Evolutionary conservation across 768 basidiomycete genomes (phyloP), one percentile per base, ranked within the genome.

Genomic region (Cytidiella melzeri): DNA sequence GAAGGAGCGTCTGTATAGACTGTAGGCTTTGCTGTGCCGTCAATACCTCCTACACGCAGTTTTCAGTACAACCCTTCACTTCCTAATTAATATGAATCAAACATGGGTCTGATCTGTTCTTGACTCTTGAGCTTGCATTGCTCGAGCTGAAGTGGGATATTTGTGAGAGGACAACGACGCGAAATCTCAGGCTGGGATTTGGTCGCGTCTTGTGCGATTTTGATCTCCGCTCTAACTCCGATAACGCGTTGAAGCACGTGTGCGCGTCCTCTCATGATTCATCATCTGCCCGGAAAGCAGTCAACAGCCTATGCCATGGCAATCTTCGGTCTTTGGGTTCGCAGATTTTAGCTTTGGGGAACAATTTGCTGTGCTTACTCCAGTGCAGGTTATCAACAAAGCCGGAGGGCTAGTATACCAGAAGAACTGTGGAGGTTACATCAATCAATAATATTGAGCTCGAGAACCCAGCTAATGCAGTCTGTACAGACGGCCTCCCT

Each of bases 341-440:
- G 73, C 63, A n/a, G 27, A 13, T 45, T 41, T 34, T 48, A 34
- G 39, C 45, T 39, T 23, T 12, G 45, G 46, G 3, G 15, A 28
- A 18, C 19, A 5, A 15, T 26, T 13, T 6, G 30, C 11, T 40
- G 40, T 12, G 60, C 52, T n/a, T 47, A 61, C 39, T 21, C 11
- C 18, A 65, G 51, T 64, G 30, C 30, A 92, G 89, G 81, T 97
- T 49, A 95, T 98, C 61, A 98, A 97, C 68, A 98, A 98, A 73
- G 96, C 96, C 12, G 96, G 96, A 23, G 96, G 96, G 5, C 78
- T 98, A 27, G 87, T 97, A 39, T 98, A 94, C 70, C 87, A 94
- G 58, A 80, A 89, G 51, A 91, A 84, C 63, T 95, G 94, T 64
- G 83, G 86, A 71, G 92, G 94, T 90, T 55, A 41, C 72, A 62